Percentiles rank a stretch among this genome's conserved stretches.
Evolutionary conservation across 2,329 filamentous ascomycete species (phyloP).

Genomic region (Tricladium varicosporioides): DNA sequence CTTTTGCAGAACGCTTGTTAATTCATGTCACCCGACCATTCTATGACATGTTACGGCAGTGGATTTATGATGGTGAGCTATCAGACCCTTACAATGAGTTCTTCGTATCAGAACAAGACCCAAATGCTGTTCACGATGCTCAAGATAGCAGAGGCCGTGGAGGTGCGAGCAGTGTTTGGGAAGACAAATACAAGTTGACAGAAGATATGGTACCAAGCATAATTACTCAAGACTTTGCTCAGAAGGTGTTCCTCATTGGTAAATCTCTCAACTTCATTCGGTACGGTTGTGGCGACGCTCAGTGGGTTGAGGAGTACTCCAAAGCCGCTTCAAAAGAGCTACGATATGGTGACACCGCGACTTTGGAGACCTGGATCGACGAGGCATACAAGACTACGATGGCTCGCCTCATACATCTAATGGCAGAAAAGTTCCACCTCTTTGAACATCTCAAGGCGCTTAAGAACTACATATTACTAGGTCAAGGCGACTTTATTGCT

Average conservation of each 20-base stretch:
- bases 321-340: conserved; percentile 90
- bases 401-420: conserved; percentile 87
- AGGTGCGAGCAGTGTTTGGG: conserved; percentile 89
- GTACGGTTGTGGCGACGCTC: conserved; percentile 88
- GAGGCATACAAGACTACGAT: conserved; percentile 98
- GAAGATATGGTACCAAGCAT: conserved; percentile 88
- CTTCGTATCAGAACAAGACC: conserved; percentile 83
- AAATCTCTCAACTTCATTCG: conserved; percentile 98
- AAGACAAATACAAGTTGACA: conserved; percentile 91
- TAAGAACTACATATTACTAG: conserved; percentile 91
- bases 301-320: conserved; percentile 95
- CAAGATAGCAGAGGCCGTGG: conserved; percentile 51
- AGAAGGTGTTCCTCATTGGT: conserved; percentile 95
- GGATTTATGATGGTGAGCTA: conserved; percentile 98
- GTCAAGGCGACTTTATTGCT: conserved; percentile 96
- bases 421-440: conserved; percentile 92
- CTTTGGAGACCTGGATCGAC: conserved; percentile 88
- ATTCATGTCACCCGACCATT: conserved; percentile 88
- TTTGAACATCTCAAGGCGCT: conserved; percentile 89
- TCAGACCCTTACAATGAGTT: conserved; percentile 96
- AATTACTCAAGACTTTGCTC: conserved; percentile 88
- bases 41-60: conserved; percentile 91
- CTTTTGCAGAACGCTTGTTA: conserved; percentile 87
- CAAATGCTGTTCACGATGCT: conserved; percentile 42
- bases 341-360: conserved; percentile 88